phyloP scores from a whole-genome alignment of 257 asterid genomes.

The Orobanche coerulescens region DNA sequence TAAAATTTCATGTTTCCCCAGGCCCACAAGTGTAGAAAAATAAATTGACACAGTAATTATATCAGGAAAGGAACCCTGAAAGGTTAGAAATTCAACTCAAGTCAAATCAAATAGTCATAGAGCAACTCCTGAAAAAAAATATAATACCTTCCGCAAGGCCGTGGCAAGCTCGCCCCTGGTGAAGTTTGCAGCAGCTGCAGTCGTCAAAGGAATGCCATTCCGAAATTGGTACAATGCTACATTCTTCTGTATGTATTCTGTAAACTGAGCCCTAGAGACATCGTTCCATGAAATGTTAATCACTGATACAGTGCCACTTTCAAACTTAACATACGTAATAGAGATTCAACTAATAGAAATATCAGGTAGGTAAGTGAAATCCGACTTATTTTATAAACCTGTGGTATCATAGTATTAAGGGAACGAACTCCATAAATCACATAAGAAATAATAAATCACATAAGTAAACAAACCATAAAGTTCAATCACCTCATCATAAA shows the following conservation, averaged over 20 bases:
- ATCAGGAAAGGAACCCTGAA: background rate
- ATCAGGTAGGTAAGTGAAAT: background rate
- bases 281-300: slow-evolving; percentile 13
- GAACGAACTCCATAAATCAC: background rate
- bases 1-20: slow-evolving; percentile 5
- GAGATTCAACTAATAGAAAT: slow-evolving; percentile 1
- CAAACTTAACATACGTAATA: background rate
- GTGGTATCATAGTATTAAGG: background rate
- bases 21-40: background rate
- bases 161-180: slow-evolving; percentile 99
- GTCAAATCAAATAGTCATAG: slow-evolving; percentile 11
- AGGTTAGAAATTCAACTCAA: background rate
- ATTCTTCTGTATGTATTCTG: slow-evolving; percentile 92
- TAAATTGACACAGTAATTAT: background rate
- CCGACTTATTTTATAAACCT: background rate
- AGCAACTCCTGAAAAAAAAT: slow-evolving; percentile 3
- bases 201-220: slow-evolving; percentile 93
- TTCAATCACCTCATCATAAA: too few species aligned
- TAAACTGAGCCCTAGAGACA: slow-evolving; percentile 75
- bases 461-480: too few species aligned
- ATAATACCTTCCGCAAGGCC: slow-evolving; percentile 79
- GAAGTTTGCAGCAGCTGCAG: slow-evolving; percentile 87
- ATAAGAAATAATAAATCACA: too few species aligned
- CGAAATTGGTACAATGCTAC: slow-evolving; percentile 90
- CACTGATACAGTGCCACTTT: background rate